A percentile compares a stretch with the other conserved stretches of the same genome.
phyloP scores from a whole-genome alignment of 1,139 yeast species.

The Nakaseomyces uthaithaninus region DNA sequence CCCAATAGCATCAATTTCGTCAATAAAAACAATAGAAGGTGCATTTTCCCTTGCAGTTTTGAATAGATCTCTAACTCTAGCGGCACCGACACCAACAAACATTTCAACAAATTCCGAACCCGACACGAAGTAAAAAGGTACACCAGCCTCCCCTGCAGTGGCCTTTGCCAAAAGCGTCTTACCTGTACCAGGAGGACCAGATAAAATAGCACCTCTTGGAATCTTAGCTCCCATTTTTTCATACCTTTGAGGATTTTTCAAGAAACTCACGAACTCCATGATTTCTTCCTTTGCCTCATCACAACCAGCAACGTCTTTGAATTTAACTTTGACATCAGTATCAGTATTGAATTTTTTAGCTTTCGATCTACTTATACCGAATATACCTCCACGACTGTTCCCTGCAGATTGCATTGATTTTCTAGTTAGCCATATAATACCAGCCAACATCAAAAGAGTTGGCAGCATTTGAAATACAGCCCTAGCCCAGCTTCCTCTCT shows the following conservation, averaged over 20 bases:
- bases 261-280: slow-evolving; percentile 91
- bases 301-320: slow-evolving; percentile 95
- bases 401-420: slow-evolving; percentile 45
- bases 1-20: slow-evolving; percentile 98
- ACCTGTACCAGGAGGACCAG: slow-evolving; percentile 99
- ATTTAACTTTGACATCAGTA: slow-evolving; percentile 78
- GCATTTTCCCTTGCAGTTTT: slow-evolving; percentile 88
- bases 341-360: slow-evolving; percentile 91
- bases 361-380: slow-evolving; percentile 73
- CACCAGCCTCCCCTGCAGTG: slow-evolving; percentile 98
- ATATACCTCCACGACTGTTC: slow-evolving; percentile 46
- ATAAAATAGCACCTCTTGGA: slow-evolving; percentile 93
- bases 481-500: slow-evolving; percentile 50
- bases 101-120: slow-evolving; percentile 98
- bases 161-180: slow-evolving; percentile 96
- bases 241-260: slow-evolving; percentile 81
- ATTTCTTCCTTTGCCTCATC: slow-evolving; percentile 97
- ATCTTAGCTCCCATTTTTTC: slow-evolving; percentile 92
- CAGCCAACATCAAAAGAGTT: slow-evolving; percentile 61
- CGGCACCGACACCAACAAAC: slow-evolving; percentile 99
- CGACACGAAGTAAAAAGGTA: slow-evolving; percentile 87
- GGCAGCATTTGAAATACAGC: slow-evolving; percentile 58
- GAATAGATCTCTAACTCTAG: slow-evolving; percentile 90
- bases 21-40: slow-evolving; percentile 88
- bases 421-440: slow-evolving; percentile 60